phyloP scores from a whole-genome alignment of 2,329 filamentous ascomycete species.

The Fusarium sp. region DNA sequence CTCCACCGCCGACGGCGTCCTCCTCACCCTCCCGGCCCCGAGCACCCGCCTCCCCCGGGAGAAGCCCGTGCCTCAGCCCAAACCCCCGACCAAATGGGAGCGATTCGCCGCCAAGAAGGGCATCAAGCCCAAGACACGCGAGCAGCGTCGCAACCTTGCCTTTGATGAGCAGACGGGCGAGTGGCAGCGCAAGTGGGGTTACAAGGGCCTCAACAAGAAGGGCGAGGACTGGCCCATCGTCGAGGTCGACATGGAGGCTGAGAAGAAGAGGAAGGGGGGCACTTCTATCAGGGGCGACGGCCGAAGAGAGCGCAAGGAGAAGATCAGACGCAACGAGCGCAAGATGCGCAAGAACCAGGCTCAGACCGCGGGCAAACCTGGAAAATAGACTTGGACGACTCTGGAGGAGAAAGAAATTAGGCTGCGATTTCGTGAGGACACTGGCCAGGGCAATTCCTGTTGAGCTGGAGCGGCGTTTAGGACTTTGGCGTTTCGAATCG shows the following conservation, averaged over 20 bases:
- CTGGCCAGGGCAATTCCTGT: slow-evolving; percentile 26
- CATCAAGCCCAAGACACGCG: slow-evolving; percentile 87
- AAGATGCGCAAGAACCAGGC: slow-evolving; percentile 74
- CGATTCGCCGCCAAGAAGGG: slow-evolving; percentile 97
- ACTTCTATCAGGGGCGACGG: slow-evolving; percentile 71
- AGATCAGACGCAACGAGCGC: slow-evolving; percentile 76
- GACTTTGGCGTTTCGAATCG: slow-evolving; percentile 46
- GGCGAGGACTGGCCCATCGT: slow-evolving; percentile 85
- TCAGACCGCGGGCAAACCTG: slow-evolving; percentile 41
- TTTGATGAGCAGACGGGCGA: slow-evolving; percentile 87
- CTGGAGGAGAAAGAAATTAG: slow-evolving; percentile 9
- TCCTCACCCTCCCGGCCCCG: slow-evolving; percentile 78
- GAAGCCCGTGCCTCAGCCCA: slow-evolving; percentile 86
- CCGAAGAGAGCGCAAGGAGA: slow-evolving; percentile 73
- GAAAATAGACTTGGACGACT: slow-evolving; percentile 35
- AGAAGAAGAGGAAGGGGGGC: slow-evolving; percentile 70
- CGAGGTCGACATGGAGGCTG: slow-evolving; percentile 85
- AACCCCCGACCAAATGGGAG: slow-evolving; percentile 93
- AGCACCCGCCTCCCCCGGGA: slow-evolving; percentile 83
- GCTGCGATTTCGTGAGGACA: slow-evolving; percentile 14
- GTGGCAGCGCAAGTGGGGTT: slow-evolving; percentile 96
- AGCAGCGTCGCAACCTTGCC: slow-evolving; percentile 77
- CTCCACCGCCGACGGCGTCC: slow-evolving; percentile 75
- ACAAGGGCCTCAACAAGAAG: slow-evolving; percentile 88
- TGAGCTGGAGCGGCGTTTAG: slow-evolving; percentile 47